These are phyloP conservation scores for Adansonia rubrostipa DNA, from an alignment of 441 rosid genomes.

Conservation along the genomic window DNA sequence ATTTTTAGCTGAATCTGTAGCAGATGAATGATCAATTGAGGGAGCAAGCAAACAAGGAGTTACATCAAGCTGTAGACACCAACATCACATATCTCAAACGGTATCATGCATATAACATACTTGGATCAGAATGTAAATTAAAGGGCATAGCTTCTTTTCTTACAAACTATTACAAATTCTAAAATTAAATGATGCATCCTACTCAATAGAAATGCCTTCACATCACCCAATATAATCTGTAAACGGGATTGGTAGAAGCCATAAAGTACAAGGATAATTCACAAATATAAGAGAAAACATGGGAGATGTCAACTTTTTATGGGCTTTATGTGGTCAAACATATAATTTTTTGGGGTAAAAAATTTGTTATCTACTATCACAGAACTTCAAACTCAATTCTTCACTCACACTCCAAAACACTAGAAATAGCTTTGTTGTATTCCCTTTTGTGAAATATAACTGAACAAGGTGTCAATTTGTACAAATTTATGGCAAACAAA, in stretches of 20 bases:
- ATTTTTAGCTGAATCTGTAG: conserved; percentile 32
- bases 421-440: no score
- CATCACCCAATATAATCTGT: not conserved
- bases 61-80: conserved; percentile 75
- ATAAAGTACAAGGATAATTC: not conserved
- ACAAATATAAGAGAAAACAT: conserved; percentile 13
- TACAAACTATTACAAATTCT: not conserved
- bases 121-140: conserved; percentile 15
- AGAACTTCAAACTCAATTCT: no score
- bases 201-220: not conserved
- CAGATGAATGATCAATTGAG: conserved; percentile 42
- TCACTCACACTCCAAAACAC: no score
- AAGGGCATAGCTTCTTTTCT: not conserved
- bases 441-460: no score
- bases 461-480: no score
- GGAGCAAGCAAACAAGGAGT: conserved; percentile 87
- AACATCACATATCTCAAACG: conserved; percentile 36
- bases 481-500: no score
- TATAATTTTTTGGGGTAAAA: no score
- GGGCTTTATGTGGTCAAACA: no score
- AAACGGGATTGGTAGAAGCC: not conserved
- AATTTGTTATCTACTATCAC: no score
- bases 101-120: conserved; percentile 16
- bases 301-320: not conserved
- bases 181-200: conserved; percentile 2